Evolutionary conservation across 1,284 basidiomycete species (phyloP), one percentile per base, ranked within the genome.

Genomic region (Ganoderma lingzhi): DNA sequence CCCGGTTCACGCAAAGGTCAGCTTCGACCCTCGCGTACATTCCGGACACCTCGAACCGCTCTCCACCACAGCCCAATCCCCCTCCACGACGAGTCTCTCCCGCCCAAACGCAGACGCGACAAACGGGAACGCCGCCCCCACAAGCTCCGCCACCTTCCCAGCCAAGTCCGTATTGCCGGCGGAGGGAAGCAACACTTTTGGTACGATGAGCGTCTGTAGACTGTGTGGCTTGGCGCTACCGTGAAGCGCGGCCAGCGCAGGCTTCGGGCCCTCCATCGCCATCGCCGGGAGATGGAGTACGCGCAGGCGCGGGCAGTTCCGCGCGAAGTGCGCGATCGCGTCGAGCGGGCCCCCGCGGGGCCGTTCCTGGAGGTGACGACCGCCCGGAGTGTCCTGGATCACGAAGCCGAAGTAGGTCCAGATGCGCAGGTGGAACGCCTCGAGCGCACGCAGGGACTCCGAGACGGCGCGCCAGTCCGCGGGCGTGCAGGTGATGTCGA

Each of bases 381-480:
- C 12, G 15, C 23, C 30, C 35, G 35, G 35, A 35, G 35, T 35
- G 28, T 14, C 45, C 19, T n/a, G 23, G 23, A 28, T 51, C 23
- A 23, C 48, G 5, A 28, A 51, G 48, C 48, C 48, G 23, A 51
- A 51, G n/a, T 59, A 59, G 19, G 37, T 37, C n/a, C 17, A 35
- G 39, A 61, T 17, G 59, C 6, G 23, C 10, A 61, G 14, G 39
- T 61, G 59, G n/a, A 61, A 42, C 14, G 19, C 17, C 39, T 61
- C 59, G 12, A 61, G 59, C 12, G n/a, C 39, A 23, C 39, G 59
- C 41, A 37, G 23, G 23, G 39, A 23, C 39, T 61, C 59, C 10
- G 59, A n/a, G 9, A 61, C 23, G 42, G 62, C 42, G 19, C 32
- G 62, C 19, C 58, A 44, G 66, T 67, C 66, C 6, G 62, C 53